These are phyloP conservation scores for Penicillium sp. DNA, from an alignment of 2,329 filamentous ascomycete species.

Conservation along the genomic window DNA sequence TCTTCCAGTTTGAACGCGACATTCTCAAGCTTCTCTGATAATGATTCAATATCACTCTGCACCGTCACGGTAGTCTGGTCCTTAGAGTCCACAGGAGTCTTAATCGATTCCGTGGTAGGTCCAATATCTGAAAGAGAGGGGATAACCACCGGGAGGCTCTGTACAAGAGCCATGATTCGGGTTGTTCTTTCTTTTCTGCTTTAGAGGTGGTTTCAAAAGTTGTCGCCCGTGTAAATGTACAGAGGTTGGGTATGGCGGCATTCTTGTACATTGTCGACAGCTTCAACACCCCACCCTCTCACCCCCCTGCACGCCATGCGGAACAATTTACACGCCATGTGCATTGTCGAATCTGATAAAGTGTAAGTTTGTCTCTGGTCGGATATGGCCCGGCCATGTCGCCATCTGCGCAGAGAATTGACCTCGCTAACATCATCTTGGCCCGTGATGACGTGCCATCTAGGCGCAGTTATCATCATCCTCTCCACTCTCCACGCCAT, in stretches of 20 bases:
- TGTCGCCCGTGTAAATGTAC: too few relatives aligned
- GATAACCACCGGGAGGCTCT: constrained; percentile 5
- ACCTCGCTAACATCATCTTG: constrained; percentile 22
- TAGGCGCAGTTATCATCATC: constrained; percentile 11
- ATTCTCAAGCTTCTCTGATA: constrained; percentile 6
- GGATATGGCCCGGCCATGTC: not conserved
- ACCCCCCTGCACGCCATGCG: constrained; percentile 18
- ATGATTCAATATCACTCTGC: constrained; percentile 4
- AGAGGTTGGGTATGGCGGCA: not conserved
- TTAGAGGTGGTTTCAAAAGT: too few relatives aligned
- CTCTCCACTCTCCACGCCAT: constrained; percentile 23
- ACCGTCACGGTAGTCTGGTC: constrained; percentile 9
- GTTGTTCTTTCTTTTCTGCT: too few relatives aligned
- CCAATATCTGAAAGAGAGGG: constrained; percentile 8
- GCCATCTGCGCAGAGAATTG: constrained; percentile 15
- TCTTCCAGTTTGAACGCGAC: constrained; percentile 39
- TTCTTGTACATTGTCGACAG: constrained; percentile 6
- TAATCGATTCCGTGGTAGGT: constrained; percentile 9
- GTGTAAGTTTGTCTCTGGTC: not conserved
- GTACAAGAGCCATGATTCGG: constrained; percentile 17
- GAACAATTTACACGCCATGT: constrained; percentile 15
- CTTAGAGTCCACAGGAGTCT: constrained; percentile 8
- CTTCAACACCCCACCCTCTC: not conserved
- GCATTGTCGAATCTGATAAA: not conserved
- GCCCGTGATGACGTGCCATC: constrained; percentile 20